These are phyloP conservation scores for Mycena epipterygia DNA, from an alignment of 768 basidiomycete species.

Conservation along the genomic window DNA sequence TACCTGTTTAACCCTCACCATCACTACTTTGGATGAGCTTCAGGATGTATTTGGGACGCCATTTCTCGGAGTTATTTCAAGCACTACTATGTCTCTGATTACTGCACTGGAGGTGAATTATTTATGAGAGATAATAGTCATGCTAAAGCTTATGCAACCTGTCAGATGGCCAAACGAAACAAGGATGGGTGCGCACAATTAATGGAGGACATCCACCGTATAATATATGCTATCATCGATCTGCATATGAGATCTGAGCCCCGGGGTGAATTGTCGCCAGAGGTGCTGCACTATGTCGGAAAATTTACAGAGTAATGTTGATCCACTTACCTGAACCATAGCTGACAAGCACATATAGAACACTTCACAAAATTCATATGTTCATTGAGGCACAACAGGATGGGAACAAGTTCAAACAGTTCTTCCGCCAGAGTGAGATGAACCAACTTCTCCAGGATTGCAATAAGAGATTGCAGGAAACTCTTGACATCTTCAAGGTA, in stretches of 20 bases:
- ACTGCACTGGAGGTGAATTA: neutral
- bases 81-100: neutral
- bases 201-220: neutral
- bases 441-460: neutral
- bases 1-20: no score
- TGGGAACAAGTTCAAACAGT: neutral
- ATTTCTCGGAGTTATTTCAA: neutral
- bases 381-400: constrained; percentile 3
- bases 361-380: constrained; percentile 2
- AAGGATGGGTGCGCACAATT: neutral
- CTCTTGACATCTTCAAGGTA: neutral
- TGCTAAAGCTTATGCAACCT: neutral
- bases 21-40: no score
- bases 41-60: no score
- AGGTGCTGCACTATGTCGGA: neutral
- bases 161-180: neutral
- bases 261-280: neutral
- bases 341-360: neutral
- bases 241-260: neutral
- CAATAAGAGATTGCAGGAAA: neutral
- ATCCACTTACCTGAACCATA: neutral
- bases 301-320: constrained; percentile 8
- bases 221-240: neutral
- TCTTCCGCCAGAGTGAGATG: constrained; percentile 3
- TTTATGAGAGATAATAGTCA: no score